These are phyloP conservation scores for Cryptococcus maquisensis DNA, from an alignment of 1,284 basidiomycete genomes.

Conservation along the genomic window DNA sequence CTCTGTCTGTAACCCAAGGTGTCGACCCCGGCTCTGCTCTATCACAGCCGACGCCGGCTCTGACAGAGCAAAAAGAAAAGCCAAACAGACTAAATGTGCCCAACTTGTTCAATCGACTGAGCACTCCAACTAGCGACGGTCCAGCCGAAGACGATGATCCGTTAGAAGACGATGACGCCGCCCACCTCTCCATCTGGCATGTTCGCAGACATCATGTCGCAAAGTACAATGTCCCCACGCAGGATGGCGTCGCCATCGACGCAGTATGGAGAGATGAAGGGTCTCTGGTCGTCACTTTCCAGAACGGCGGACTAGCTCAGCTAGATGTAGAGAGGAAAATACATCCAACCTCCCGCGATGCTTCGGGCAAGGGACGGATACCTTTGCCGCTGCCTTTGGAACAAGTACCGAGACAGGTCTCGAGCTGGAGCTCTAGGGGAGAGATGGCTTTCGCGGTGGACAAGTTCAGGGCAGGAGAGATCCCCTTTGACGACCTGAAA, in stretches of 20 bases:
- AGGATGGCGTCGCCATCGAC: conserved; percentile 52
- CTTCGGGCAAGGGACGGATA: not conserved
- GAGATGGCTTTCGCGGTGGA: conserved; percentile 68
- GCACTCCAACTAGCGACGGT: not conserved
- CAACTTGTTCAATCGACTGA: not conserved
- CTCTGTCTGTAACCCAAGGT: conserved; percentile 11
- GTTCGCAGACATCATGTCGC: conserved; percentile 73
- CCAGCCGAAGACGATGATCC: conserved; percentile 1
- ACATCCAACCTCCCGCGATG: conserved; percentile 20
- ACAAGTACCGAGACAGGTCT: conserved; percentile 61
- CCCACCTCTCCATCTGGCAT: conserved; percentile 76
- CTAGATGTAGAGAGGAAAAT: conserved; percentile 55
- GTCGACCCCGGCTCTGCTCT: conserved; percentile 5
- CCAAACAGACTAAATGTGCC: too few relatives aligned
- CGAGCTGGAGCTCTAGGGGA: conserved; percentile 67
- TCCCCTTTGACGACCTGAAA: conserved; percentile 79
- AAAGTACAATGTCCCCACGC: conserved; percentile 63
- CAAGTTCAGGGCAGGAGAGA: conserved; percentile 58
- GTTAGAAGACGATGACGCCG: conserved; percentile 26
- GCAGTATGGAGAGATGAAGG: conserved; percentile 60
- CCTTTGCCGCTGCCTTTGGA: conserved; percentile 55
- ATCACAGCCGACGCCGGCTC: not conserved
- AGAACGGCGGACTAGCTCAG: conserved; percentile 73
- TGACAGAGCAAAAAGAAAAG: not conserved
- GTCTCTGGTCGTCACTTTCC: conserved; percentile 70